Percentiles rank a stretch among this genome's conserved stretches.
phyloP scores from a whole-genome alignment of 2,329 filamentous ascomycete genomes.

The Aphanocladium album region DNA sequence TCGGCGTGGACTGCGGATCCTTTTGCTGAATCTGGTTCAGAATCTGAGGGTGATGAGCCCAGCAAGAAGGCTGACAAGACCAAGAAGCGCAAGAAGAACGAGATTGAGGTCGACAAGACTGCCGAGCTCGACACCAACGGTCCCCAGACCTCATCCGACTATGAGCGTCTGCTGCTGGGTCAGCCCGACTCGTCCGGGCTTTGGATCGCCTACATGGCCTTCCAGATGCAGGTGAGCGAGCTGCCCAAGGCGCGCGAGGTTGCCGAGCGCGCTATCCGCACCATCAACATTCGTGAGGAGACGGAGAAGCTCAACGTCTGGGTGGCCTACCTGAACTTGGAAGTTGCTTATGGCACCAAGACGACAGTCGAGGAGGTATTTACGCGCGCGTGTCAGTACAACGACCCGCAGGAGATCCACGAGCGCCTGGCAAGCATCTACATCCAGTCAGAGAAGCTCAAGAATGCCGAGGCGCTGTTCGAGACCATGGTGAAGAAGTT shows the following conservation, averaged over 20 bases:
- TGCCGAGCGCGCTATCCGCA: slow-evolving; percentile 83
- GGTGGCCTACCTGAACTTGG: slow-evolving; percentile 90
- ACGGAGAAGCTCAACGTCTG: slow-evolving; percentile 92
- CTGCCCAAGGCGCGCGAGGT: slow-evolving; percentile 82
- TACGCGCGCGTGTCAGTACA: slow-evolving; percentile 88
- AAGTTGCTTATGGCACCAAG: slow-evolving; percentile 82
- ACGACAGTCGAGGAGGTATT: slow-evolving; percentile 81
- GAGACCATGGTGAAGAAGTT: slow-evolving; percentile 84
- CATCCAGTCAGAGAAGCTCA: slow-evolving; percentile 75
- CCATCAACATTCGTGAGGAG: slow-evolving; percentile 86
- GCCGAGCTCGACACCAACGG: slow-evolving; percentile 87
- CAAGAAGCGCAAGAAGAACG: slow-evolving; percentile 70
- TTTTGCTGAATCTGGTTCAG: slow-evolving; percentile 54
- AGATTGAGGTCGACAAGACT: slow-evolving; percentile 81
- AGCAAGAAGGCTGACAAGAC: slow-evolving; percentile 53
- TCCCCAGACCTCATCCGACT: slow-evolving; percentile 85
- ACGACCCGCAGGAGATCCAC: slow-evolving; percentile 84
- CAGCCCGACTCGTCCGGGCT: slow-evolving; percentile 89
- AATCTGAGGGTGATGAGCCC: slow-evolving; percentile 36
- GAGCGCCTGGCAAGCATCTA: slow-evolving; percentile 90
- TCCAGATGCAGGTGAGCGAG: slow-evolving; percentile 89
- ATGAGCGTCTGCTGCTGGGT: slow-evolving; percentile 85
- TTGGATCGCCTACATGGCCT: slow-evolving; percentile 99
- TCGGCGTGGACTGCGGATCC: slow-evolving; percentile 83
- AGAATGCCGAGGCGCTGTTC: slow-evolving; percentile 88